A percentile compares a stretch with the other conserved stretches of the same genome.
These are phyloP conservation scores for Chlorella sp. DNA, from an alignment of 139 green algal genomes.

Conservation along the genomic window DNA sequence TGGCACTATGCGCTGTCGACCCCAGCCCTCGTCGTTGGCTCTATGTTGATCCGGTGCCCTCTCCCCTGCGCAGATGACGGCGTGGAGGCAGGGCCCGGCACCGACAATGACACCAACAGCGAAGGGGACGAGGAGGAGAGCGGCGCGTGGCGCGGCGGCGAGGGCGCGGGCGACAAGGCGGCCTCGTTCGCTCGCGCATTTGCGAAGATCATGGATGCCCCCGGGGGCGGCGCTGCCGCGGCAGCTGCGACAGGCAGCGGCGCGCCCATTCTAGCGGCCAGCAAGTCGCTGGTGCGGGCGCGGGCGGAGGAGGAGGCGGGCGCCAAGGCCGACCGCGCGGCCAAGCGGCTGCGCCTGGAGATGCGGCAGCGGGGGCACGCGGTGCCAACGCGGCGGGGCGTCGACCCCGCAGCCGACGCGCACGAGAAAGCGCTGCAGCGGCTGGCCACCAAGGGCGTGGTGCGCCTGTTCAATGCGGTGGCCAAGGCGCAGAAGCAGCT, in stretches of 20 bases:
- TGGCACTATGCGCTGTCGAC: too few relatives aligned
- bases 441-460: constrained; percentile 81
- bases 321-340: constrained; percentile 38
- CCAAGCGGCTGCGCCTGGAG: constrained; percentile 59
- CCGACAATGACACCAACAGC: background rate
- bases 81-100: too few relatives aligned
- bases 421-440: constrained; percentile 69
- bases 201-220: constrained; percentile 56
- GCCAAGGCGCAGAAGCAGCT: constrained; percentile 70
- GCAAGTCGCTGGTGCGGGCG: constrained; percentile 60
- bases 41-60: too few relatives aligned
- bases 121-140: constrained; percentile 15
- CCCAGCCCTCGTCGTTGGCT: too few relatives aligned
- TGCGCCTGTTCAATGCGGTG: constrained; percentile 90
- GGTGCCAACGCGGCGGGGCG: constrained; percentile 47
- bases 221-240: background rate
- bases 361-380: constrained; percentile 65
- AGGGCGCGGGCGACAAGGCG: constrained; percentile 60
- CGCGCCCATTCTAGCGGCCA: constrained; percentile 40
- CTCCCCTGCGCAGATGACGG: too few relatives aligned
- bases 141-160: constrained; percentile 29
- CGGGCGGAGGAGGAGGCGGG: constrained; percentile 59
- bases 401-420: constrained; percentile 68
- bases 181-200: constrained; percentile 78
- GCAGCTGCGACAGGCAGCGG: background rate